Percentiles rank a stretch among this genome's conserved stretches.
phyloP scores from a whole-genome alignment of 139 green algal species.

The Chlorokybus atmophyticus region DNA sequence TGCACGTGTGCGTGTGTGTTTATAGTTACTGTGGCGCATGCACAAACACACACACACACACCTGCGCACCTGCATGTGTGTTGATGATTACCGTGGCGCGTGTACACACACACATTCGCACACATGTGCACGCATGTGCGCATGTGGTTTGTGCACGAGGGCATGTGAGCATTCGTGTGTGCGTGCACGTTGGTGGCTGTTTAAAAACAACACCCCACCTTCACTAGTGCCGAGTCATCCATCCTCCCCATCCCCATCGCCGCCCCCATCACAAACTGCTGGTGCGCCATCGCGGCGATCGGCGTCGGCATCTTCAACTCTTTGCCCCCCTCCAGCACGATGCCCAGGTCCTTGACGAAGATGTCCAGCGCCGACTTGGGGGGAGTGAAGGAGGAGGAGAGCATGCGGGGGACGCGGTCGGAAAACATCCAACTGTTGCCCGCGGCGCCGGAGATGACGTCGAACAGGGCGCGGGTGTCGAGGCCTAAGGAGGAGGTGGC shows the following conservation, averaged over 20 bases:
- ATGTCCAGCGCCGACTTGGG: conserved; percentile 23
- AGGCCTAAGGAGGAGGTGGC: too few species aligned
- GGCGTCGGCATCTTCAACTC: conserved; percentile 19
- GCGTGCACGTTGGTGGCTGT: not conserved
- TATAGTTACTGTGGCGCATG: too few species aligned
- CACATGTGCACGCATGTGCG: not conserved
- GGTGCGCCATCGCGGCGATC: conserved; percentile 24
- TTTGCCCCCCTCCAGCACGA: conserved; percentile 28
- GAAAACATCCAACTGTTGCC: conserved; percentile 28
- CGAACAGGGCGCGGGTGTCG: conserved; percentile 20
- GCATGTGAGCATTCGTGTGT: not conserved
- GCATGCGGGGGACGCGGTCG: conserved; percentile 30
- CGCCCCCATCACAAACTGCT: conserved; percentile 24
- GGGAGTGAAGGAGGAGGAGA: conserved; percentile 23
- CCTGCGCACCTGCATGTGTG: not conserved
- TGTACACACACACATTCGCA: not conserved
- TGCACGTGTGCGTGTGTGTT: too few species aligned
- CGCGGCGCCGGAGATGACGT: conserved; percentile 25
- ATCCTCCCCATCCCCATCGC: not conserved
- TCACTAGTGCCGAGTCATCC: not conserved
- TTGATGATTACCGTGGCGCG: not conserved
- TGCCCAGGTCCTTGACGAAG: conserved; percentile 35
- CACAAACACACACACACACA: too few species aligned
- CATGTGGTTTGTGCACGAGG: not conserved
- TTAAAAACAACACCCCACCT: not conserved